These are phyloP conservation scores for Ricinus communis DNA, from an alignment of 345 rosid genomes.

Conservation along the genomic window DNA sequence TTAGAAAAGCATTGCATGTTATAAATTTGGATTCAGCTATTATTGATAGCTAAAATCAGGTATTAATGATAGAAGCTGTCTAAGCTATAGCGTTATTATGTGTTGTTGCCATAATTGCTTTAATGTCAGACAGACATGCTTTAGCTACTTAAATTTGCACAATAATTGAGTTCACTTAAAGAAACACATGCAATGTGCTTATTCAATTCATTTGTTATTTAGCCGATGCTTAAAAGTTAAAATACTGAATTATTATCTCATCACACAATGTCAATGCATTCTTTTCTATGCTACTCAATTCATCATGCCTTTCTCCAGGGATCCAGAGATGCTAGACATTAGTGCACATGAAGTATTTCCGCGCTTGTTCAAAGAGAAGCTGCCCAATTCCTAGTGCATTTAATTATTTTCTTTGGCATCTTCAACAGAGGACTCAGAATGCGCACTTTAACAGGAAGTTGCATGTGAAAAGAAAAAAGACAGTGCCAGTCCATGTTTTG, in stretches of 20 bases:
- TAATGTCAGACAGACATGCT: not conserved
- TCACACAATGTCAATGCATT: not conserved
- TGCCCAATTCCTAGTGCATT: conserved; percentile 32
- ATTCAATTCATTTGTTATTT: not conserved
- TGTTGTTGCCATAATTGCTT: not conserved
- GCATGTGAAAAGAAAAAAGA: conserved; percentile 8
- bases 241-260: not conserved
- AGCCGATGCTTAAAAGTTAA: not conserved
- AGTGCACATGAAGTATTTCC: conserved; percentile 83
- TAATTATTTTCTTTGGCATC: not conserved
- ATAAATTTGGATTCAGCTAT: not conserved
- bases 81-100: not conserved
- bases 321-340: conserved; percentile 74
- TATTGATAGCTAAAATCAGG: not conserved
- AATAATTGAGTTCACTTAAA: no score
- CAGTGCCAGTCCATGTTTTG: conserved; percentile 5
- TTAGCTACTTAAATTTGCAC: not conserved
- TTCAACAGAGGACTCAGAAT: conserved; percentile 10
- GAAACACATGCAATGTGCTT: no score
- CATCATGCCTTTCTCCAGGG: conserved; percentile 49
- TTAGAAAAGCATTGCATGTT: not conserved
- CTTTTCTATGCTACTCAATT: not conserved
- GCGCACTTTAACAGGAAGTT: not conserved
- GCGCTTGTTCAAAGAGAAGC: conserved; percentile 68
- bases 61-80: not conserved